Conservation (phyloP, 2,329 filamentous ascomycete species). For the Trichoderma pleuroti region DNA sequence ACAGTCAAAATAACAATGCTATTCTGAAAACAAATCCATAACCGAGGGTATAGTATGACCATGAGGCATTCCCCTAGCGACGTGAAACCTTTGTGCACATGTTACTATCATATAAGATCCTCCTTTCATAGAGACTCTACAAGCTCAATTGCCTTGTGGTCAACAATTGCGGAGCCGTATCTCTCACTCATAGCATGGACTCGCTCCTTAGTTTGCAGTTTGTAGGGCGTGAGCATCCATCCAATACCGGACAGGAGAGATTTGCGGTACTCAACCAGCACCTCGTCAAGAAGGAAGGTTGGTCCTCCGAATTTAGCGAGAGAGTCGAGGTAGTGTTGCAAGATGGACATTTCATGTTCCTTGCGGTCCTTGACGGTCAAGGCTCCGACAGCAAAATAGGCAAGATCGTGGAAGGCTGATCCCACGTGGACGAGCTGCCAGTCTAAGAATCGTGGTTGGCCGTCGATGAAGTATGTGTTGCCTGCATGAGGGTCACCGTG, state of each 20-base stretch:
- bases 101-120: neutral
- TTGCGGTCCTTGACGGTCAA: neutral
- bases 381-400: neutral
- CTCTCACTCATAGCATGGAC: slow-evolving; percentile 3
- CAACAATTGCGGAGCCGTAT: neutral
- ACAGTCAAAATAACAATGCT: neutral
- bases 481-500: slow-evolving; percentile 1
- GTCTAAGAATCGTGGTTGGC: neutral
- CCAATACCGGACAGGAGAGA: neutral
- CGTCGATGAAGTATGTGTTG: neutral
- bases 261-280: neutral
- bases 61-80: neutral
- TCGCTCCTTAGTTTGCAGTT: neutral
- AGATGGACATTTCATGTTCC: neutral
- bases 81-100: neutral
- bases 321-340: neutral
- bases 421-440: slow-evolving; percentile 7
- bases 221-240: slow-evolving; percentile 6
- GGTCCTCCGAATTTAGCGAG: neutral
- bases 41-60: neutral
- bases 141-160: slow-evolving; percentile 1
- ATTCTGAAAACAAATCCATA: neutral
- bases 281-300: neutral
- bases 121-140: neutral
- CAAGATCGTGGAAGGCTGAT: neutral